Evolutionary conservation across 441 rosid genomes (phyloP).

Genomic region (Gossypium gossypioides): DNA sequence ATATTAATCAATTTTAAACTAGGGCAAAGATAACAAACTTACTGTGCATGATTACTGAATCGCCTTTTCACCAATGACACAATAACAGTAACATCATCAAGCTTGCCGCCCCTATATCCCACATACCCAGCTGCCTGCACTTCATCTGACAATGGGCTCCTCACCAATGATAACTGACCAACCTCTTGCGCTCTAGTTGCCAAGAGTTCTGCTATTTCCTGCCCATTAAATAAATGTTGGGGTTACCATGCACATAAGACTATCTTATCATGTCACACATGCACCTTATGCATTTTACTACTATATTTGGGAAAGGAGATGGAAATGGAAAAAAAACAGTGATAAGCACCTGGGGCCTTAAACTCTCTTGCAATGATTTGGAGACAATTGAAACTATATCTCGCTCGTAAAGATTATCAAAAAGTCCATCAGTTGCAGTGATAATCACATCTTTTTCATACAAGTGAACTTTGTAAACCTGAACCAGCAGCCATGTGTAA

Average conservation of each 20-base stretch:
- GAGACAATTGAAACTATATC: constrained; percentile 45
- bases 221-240: background rate
- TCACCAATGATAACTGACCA: constrained; percentile 29
- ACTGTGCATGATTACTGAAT: constrained; percentile 11
- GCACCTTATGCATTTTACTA: background rate
- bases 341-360: constrained; percentile 47
- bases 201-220: constrained; percentile 58
- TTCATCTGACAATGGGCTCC: constrained; percentile 65
- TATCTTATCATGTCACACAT: background rate
- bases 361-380: constrained; percentile 35
- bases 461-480: constrained; percentile 45
- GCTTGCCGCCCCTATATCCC: constrained; percentile 46
- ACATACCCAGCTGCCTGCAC: constrained; percentile 68
- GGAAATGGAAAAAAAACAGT: background rate
- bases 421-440: constrained; percentile 66
- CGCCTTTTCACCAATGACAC: constrained; percentile 41
- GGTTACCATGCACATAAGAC: background rate
- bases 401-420: constrained; percentile 58
- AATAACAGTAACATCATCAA: constrained; percentile 52
- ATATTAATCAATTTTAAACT: background rate
- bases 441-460: constrained; percentile 55
- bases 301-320: background rate
- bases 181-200: constrained; percentile 52
- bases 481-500: constrained; percentile 1
- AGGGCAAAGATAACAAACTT: background rate